A percentile compares a stretch with the other conserved stretches of the same genome.
Conservation (phyloP, 192 early-diverging fungal species). For the Gigaspora rosea region DNA sequence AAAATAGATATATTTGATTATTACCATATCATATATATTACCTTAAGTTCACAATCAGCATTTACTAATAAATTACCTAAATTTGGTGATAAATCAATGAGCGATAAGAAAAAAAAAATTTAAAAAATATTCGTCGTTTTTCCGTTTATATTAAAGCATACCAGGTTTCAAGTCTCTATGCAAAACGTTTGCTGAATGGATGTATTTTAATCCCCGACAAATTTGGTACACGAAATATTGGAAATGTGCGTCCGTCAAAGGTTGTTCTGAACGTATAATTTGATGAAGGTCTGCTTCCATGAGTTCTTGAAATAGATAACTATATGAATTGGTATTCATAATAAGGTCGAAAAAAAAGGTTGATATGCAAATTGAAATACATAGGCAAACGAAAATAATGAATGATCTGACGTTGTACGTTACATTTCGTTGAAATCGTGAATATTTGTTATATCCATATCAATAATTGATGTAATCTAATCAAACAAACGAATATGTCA, state of each 20-base stretch:
- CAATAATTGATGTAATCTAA: constrained; percentile 83
- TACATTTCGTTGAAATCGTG: constrained; percentile 92
- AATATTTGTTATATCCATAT: constrained; percentile 87
- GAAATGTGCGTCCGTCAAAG: constrained; percentile 94
- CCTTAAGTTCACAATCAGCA: constrained; percentile 97
- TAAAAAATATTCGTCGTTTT: background rate
- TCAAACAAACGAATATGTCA: background rate
- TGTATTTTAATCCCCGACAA: constrained; percentile 96
- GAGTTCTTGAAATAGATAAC: constrained; percentile 93
- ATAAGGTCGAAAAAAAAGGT: background rate
- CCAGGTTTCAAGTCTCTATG: constrained; percentile 97
- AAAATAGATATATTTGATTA: background rate
- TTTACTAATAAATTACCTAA: constrained; percentile 91
- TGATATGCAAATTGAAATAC: background rate
- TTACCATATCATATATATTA: constrained; percentile 33
- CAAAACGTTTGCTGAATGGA: constrained; percentile 96
- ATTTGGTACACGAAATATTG: constrained; percentile 99
- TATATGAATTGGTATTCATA: background rate
- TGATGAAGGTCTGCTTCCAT: constrained; percentile 99
- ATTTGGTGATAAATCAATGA: background rate
- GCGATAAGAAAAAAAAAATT: background rate
- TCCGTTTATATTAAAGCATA: constrained; percentile 1
- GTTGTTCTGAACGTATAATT: constrained; percentile 92
- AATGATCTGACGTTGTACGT: constrained; percentile 22
- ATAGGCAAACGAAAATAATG: background rate